Base-by-base conservation (phyloP, 306 rosid genomes). In the Quercus berberidifolia region DNA sequence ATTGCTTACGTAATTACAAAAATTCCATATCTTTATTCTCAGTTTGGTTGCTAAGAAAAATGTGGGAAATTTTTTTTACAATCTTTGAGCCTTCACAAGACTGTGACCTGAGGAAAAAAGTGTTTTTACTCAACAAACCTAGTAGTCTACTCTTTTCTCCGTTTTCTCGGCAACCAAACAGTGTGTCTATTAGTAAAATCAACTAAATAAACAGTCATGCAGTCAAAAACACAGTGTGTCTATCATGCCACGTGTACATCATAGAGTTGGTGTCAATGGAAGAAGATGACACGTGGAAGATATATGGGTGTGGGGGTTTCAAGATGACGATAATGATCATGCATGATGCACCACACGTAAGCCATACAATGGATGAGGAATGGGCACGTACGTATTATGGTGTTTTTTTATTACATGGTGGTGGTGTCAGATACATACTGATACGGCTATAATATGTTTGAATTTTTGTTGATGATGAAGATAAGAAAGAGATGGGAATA, bases 341-440 rank as follows among this genome's bases (percentile, higher is more conserved):
- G 76, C 30, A 52, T 18, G 17, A 38, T 7, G 46, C 2, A 7
- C 46, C 46, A 38, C 8, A 1, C 12, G 69, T 9, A 38, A 10
- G 41, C 9, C 79, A 86, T 81, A 71, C 84, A 73, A 25, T 64
- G 5, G 70, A 82, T 52, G 11, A 43, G 13, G 13, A 4, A 0
- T 0, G 0, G 77, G 18, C 91, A 81, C 87, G 89, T 69, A 64
- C 60, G 79, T 84, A 69, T 58, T 73, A 80, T 81, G 76, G 26
- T 56, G 7, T 19, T 56, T 15, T 19, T 38, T 38, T 38, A 38
- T 38, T 38, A 38, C 46, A 7, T 10, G 46, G 19, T 13, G 64
- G 12, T 58, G 26, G 64, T 58, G 64, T 58, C 23, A 58, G 26
- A 3, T 58, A 17, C 64, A 1, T 58, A 1, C 10, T 38, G 46